Base-by-base conservation (phyloP, 2,329 filamentous ascomycete genomes). In the Trichoderma brevicompactum region DNA sequence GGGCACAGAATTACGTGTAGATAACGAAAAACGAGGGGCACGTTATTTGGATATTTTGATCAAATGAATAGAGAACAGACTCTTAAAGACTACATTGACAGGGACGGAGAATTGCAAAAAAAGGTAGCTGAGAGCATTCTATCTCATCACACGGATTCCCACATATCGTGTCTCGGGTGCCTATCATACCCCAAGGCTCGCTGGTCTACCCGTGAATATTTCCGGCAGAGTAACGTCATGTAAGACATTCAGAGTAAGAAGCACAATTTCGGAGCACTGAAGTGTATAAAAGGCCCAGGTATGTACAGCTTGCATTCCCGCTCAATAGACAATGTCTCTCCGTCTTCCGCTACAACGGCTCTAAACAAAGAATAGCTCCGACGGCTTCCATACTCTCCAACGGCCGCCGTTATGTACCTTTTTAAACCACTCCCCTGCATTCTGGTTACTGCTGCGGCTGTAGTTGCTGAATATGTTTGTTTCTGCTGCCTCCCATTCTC, bases 321-420 rank as follows among this genome's bases (percentile, higher is more conserved):
- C 9, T 17, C 19, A 12, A 60, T 23, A 60, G 55, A 40, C 43
- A 60, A n/a, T 60, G 56, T 59, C 43, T 49, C 32, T 38, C 12
- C 8, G 15, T 19, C 17, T 13, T 36, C 23, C 23, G 23, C 23
- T 23, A 23, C 38, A 9, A 40, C 50, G 9, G 17, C 15, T 17
- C n/a, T 10, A 6, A 32, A 56, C 10, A 3, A 10, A 43, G 53
- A n/a, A 32, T 43, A 32, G 36, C 19, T 32, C 17, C 13, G 38
- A 5, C 34, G 3, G 8, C n/a, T 44, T 56, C 46, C 28, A 17
- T 5, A 5, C 32, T 15, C 32, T 19, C 10, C 15, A 52, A 58
- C 41, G 23, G n/a, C 54, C 7, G 38, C 40, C 12, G 23, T n/a
- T 7, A 48, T 59, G 55, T 3, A 48, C 34, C n/a, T 48, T 34